Evolutionary conservation across 495 filamentous ascomycete species (phyloP).

Genomic region (Talaromyces borbonicus): DNA sequence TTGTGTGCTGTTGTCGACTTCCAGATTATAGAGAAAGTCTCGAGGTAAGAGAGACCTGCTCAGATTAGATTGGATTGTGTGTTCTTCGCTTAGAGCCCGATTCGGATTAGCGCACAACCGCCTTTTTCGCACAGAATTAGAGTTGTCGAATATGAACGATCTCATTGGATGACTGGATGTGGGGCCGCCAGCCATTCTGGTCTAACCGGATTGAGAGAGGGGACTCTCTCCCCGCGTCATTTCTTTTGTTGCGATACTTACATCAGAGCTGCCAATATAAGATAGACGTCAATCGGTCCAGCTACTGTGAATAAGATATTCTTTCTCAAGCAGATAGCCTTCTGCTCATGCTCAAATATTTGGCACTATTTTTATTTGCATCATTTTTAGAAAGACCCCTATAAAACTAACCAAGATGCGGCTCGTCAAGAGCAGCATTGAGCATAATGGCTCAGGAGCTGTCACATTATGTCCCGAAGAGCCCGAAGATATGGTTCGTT

Average conservation of each 20-base stretch:
- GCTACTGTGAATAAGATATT: too few species aligned
- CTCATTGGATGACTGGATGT: neutral
- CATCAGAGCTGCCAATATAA: neutral
- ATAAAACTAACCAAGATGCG: slow-evolving; percentile 39
- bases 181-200: neutral
- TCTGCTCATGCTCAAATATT: too few species aligned
- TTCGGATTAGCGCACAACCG: slow-evolving; percentile 4
- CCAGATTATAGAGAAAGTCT: slow-evolving; percentile 4
- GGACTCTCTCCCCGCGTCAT: slow-evolving; percentile 7
- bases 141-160: neutral
- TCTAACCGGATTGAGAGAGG: slow-evolving; percentile 4
- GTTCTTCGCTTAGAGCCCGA: slow-evolving; percentile 6
- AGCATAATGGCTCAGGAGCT: slow-evolving; percentile 64
- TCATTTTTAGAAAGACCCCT: too few species aligned
- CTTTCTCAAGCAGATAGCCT: neutral
- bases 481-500: slow-evolving; percentile 84
- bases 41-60: neutral
- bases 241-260: too few species aligned
- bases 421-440: slow-evolving; percentile 62
- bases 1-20: slow-evolving; percentile 9
- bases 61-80: slow-evolving; percentile 7
- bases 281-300: too few species aligned
- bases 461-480: slow-evolving; percentile 81
- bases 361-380: too few species aligned
- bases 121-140: slow-evolving; percentile 4